Evolutionary conservation across 176 grass and related monocot species (phyloP), one percentile per base, ranked within the genome.

Genomic region (Pharus latifolius): DNA sequence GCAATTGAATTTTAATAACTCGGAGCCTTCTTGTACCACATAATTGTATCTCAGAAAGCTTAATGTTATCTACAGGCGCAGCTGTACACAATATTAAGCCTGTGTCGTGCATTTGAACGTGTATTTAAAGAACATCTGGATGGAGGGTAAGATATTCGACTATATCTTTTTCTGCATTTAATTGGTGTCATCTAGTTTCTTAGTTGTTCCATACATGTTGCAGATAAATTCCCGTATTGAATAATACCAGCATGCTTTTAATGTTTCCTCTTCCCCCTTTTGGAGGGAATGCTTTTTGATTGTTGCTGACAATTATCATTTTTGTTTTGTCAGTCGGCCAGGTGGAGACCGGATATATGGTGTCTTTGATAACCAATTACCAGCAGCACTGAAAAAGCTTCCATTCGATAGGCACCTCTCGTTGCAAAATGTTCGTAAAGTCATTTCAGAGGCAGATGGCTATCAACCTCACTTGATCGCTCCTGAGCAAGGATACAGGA

Each of bases 381-480:
- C 96, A 38, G 87, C 71, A 69, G 96, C 96, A 69, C 62, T 99
- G 79, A 95, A 99, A 77, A 99, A 99, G 51, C 96, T 99, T 78
- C 96, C 96, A 69, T 95, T 99, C 57, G 96, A 99, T 69, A 88
- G 85, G 28, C 90, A 99, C 68, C 84, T 99, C 55, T 95, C 96
- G 8, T 30, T 88, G 82, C 91, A 99, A 81, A 99, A 95, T 79
- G 96, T 99, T 65, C 69, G 78, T 5, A 88, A 90, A 83, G 96
- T 99, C 60, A 95, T 99, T 76, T 99, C 96, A 55, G 90, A 99
- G 31, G 96, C 96, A 83, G 96, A 99, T 79, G 90, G 96, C 77
- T 99, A 99, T 61, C 96, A 99, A 66, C 96, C 96, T 44, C 96
- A 99, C 76, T 85, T 99, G 81, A 99, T 99, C 76, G 96, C 96